A percentile compares a stretch with the other conserved stretches of the same genome.
Conservation (phyloP, 495 filamentous ascomycete species). For the Sabuloglossum arenarium region DNA sequence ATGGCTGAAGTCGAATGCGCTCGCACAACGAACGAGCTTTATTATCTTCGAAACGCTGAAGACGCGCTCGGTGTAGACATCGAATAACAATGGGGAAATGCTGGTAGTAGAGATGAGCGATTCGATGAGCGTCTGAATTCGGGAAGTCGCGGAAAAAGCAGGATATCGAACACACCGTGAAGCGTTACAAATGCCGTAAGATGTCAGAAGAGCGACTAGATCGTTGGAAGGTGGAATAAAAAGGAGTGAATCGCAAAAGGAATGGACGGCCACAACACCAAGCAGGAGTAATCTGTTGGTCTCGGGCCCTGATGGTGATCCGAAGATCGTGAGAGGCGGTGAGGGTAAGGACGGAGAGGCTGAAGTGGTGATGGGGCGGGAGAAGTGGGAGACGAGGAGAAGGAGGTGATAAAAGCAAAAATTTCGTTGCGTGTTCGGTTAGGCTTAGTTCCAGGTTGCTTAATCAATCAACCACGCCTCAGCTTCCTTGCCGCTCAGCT, state of each 20-base stretch:
- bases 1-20: not conserved
- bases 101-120: not conserved
- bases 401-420: not conserved
- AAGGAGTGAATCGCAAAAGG: conserved; percentile 4
- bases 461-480: not conserved
- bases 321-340: conserved; percentile 3
- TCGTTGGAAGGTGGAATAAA: not conserved
- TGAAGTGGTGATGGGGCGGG: not conserved
- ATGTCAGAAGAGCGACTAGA: not conserved
- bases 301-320: conserved; percentile 1
- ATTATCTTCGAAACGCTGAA: not conserved
- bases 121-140: not conserved
- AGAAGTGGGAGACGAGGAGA: not conserved
- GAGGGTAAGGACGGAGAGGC: not conserved
- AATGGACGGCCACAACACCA: conserved; percentile 6
- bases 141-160: not conserved
- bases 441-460: not conserved
- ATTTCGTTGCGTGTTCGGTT: not conserved
- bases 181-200: not conserved
- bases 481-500: not conserved
- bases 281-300: conserved; percentile 5
- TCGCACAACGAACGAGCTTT: not conserved
- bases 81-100: not conserved
- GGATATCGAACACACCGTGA: not conserved
- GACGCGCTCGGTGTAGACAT: not conserved